phyloP scores from a whole-genome alignment of 192 early-diverging fungal species.

The Podochytrium sp. region DNA sequence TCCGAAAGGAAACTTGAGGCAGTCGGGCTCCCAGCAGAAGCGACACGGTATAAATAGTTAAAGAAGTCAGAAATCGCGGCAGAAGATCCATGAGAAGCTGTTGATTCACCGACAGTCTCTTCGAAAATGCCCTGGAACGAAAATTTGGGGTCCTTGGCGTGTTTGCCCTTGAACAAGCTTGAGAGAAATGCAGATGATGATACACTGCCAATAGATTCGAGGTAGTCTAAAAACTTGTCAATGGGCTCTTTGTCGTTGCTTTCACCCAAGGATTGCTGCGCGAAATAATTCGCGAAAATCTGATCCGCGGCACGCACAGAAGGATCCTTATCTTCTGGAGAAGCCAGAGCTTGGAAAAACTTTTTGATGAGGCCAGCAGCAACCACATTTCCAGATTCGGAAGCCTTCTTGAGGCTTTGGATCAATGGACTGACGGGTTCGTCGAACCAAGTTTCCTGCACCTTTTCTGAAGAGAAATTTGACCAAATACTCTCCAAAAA shows the following conservation, averaged over 20 bases:
- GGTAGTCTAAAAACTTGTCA: neutral
- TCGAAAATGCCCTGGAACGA: neutral
- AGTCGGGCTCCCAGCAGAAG: neutral
- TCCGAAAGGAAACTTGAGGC: neutral
- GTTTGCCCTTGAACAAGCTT: no score
- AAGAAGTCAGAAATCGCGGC: neutral
- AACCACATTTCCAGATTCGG: neutral
- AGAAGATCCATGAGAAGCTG: neutral
- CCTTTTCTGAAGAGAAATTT: no score
- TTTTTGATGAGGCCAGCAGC: neutral
- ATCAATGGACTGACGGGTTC: constrained; percentile 13
- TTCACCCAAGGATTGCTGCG: neutral
- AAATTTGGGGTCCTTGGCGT: no score
- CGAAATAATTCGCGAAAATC: constrained; percentile 11
- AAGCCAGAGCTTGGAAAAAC: constrained; percentile 11
- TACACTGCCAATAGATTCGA: neutral
- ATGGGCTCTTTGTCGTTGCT: neutral
- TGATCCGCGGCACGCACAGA: neutral
- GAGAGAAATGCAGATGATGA: no score
- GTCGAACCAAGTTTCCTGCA: no score
- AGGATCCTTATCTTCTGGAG: neutral
- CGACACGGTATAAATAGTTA: neutral
- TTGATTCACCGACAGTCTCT: neutral
- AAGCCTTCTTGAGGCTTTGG: neutral
- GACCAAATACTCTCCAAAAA: no score